Base-by-base conservation (phyloP, 441 rosid species). In the Mallotus repandus region DNA sequence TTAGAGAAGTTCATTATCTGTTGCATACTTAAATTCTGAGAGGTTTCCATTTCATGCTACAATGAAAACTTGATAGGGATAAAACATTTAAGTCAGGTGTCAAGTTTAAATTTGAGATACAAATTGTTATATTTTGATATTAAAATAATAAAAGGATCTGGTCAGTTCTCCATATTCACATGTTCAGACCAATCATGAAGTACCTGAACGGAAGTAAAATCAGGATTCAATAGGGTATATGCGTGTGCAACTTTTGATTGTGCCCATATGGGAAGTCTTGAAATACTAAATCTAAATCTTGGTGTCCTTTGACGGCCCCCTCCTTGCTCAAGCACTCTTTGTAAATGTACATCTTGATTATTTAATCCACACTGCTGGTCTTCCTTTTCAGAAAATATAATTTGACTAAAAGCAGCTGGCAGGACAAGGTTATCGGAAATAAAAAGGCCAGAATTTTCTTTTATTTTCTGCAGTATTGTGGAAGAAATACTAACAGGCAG, bases 251-350 rank as follows among this genome's bases (percentile, higher is more conserved):
- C 87, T 86, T 86, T 89, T 38, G 80, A 71, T 82, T 89, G 97
- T 22, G 98, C 98, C 98, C 98, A 89, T 67, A 81, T 89, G 72
- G 98, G 98, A 81, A 93, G 91, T 71, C 93, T 81, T 69, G 97
- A 93, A 81, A 89, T 79, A 71, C 90, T 90, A 77, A 91, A 89
- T 81, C 84, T 89, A 80, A 89, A 91, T 70, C 86, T 80, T 77
- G 93, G 74, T 76, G 87, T 80, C 86, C 86, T 79, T 50, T 79
- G 86, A 38, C 87, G 78, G 79, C 77, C 70, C 57, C 70, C 80
- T 74, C 63, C 81, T 73, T 64, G 79, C 80, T 78, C 74, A 59
- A 63, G 63, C 75, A 62, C 60, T 35, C 72, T 73, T 64, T 69
- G 75, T 25, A 62, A 74, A 16, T 72, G 41, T 32, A 65, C 68